Evolutionary conservation across 768 basidiomycete species (phyloP).

Genomic region (Russula compacta): DNA sequence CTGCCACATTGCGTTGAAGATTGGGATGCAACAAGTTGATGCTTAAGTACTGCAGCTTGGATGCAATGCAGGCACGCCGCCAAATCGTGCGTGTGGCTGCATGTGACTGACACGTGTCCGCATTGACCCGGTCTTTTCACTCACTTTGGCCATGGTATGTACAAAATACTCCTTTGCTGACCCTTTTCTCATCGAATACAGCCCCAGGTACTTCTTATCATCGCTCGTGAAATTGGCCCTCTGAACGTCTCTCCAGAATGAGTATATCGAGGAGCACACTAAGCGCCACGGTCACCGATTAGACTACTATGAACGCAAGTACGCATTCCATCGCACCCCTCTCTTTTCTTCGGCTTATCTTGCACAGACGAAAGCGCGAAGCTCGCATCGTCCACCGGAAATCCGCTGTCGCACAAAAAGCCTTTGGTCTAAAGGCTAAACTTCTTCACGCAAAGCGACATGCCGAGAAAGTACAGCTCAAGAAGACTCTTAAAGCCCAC

Average conservation of each 20-base stretch:
- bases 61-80: neutral
- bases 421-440: constrained; percentile 96
- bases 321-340: constrained; percentile 26
- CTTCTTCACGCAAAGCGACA: constrained; percentile 95
- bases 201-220: constrained; percentile 50
- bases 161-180: neutral
- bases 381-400: constrained; percentile 68
- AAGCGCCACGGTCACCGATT: constrained; percentile 92
- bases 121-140: neutral
- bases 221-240: neutral
- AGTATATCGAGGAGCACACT: constrained; percentile 98
- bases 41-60: neutral
- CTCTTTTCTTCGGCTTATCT: constrained; percentile 7
- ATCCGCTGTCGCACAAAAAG: constrained; percentile 83
- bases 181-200: constrained; percentile 23
- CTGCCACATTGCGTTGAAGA: constrained; percentile 56
- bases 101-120: neutral
- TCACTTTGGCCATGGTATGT: constrained; percentile 12
- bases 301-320: constrained; percentile 96
- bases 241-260: constrained; percentile 57
- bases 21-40: neutral
- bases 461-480: constrained; percentile 96
- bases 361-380: constrained; percentile 65
- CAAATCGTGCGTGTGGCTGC: neutral
- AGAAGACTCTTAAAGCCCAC: constrained; percentile 99